Evolutionary conservation across 345 rosid genomes (phyloP).

Genomic region (Kernera saxatilis): DNA sequence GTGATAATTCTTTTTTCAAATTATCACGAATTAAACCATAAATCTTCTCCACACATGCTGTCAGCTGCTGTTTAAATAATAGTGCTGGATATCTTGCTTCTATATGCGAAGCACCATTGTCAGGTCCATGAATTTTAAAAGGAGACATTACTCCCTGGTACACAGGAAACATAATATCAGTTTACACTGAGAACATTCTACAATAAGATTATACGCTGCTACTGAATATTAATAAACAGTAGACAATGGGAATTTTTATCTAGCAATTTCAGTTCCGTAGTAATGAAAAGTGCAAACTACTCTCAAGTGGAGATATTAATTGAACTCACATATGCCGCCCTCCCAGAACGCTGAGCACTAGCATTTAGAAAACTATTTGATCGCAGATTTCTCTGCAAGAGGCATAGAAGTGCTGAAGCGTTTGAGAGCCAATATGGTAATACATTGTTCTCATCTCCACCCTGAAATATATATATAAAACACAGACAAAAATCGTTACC

Average conservation of each 20-base stretch:
- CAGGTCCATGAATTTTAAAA: conserved; percentile 62
- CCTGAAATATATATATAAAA: conserved; percentile 46
- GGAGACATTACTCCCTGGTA: conserved; percentile 80
- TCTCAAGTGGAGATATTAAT: conserved; percentile 1
- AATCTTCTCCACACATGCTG: conserved; percentile 97
- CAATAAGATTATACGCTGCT: neutral
- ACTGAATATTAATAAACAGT: neutral
- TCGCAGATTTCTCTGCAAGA: conserved; percentile 78
- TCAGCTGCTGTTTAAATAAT: conserved; percentile 88
- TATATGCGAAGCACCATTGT: conserved; percentile 66
- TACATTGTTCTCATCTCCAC: conserved; percentile 54
- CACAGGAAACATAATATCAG: conserved; percentile 19
- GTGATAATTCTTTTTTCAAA: conserved; percentile 86
- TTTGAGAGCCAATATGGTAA: conserved; percentile 96
- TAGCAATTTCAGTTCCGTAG: neutral
- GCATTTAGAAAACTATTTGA: conserved; percentile 69
- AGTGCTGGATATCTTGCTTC: conserved; percentile 98
- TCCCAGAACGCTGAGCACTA: conserved; percentile 57
- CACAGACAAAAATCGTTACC: neutral
- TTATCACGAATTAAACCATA: conserved; percentile 96
- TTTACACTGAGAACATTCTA: neutral
- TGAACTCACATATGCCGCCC: conserved; percentile 62
- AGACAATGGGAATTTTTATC: neutral
- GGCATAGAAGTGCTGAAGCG: conserved; percentile 93
- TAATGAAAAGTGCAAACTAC: neutral